These are phyloP conservation scores for Zymoseptoria pseudotritici DNA, from an alignment of 2,329 filamentous ascomycete genomes.

Conservation along the genomic window DNA sequence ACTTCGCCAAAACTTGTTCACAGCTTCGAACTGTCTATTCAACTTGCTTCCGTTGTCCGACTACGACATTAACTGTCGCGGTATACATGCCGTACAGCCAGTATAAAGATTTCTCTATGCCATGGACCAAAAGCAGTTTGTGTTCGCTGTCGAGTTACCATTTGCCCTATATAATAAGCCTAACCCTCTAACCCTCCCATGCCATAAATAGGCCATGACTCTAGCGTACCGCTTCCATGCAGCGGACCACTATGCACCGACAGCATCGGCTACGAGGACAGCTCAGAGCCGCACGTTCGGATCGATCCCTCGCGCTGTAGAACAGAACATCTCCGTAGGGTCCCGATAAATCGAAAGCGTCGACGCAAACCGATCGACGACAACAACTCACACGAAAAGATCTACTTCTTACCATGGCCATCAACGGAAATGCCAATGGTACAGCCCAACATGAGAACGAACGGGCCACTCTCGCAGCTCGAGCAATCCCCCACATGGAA, in stretches of 20 bases:
- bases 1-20: too few species aligned
- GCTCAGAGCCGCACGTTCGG: not conserved
- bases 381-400: not conserved
- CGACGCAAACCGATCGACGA: not conserved
- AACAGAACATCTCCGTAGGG: not conserved
- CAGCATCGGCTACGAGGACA: not conserved
- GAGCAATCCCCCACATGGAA: not conserved
- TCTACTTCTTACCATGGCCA: not conserved
- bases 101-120: too few species aligned
- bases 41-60: too few species aligned
- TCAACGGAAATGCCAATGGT: not conserved
- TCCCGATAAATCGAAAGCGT: not conserved
- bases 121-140: too few species aligned
- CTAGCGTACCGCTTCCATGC: not conserved
- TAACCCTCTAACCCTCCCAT: not conserved
- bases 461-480: not conserved
- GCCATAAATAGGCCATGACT: not conserved
- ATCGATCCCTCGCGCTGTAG: not conserved
- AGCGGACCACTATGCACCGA: not conserved
- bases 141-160: too few species aligned
- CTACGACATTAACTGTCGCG: too few species aligned
- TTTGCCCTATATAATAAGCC: too few species aligned
- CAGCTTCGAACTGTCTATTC: too few species aligned
- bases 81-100: too few species aligned
- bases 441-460: not conserved